Evolutionary conservation across 2,329 filamentous ascomycete genomes (phyloP).

Genomic region (Conoideocrella luteorostrata): DNA sequence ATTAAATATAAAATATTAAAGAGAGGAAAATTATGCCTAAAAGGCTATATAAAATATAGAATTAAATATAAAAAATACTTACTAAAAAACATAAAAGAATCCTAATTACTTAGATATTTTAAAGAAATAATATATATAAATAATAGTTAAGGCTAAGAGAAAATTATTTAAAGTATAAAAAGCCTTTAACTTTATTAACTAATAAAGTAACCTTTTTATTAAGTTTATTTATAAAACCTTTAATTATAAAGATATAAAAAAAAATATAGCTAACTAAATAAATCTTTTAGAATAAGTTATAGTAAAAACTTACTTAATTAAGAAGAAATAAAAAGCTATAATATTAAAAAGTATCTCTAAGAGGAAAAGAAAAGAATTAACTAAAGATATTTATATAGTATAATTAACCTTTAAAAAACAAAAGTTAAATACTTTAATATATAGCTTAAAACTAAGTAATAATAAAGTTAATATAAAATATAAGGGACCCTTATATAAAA

Average conservation of each 20-base stretch:
- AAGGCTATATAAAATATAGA: slow-evolving; percentile 1
- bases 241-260: slow-evolving; percentile 8
- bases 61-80: slow-evolving; percentile 1
- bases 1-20: neutral
- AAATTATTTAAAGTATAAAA: neutral
- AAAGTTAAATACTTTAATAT: slow-evolving; percentile 1
- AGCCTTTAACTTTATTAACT: neutral
- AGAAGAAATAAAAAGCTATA: too few species aligned
- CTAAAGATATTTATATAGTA: neutral
- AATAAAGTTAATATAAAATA: neutral
- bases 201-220: slow-evolving; percentile 1
- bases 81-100: slow-evolving; percentile 5
- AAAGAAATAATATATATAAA: slow-evolving; percentile 4
- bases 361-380: neutral
- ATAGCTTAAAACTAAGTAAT: slow-evolving; percentile 1
- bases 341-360: slow-evolving; percentile 6
- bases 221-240: slow-evolving; percentile 8
- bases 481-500: too few species aligned
- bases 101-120: slow-evolving; percentile 3
- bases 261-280: slow-evolving; percentile 12
- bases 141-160: slow-evolving; percentile 1
- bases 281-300: slow-evolving; percentile 20
- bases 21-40: slow-evolving; percentile 1
- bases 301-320: slow-evolving; percentile 18
- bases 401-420: slow-evolving; percentile 1